Evolutionary conservation across 352 stramenopile species (phyloP).

Genomic region (Pythium utonaiense): DNA sequence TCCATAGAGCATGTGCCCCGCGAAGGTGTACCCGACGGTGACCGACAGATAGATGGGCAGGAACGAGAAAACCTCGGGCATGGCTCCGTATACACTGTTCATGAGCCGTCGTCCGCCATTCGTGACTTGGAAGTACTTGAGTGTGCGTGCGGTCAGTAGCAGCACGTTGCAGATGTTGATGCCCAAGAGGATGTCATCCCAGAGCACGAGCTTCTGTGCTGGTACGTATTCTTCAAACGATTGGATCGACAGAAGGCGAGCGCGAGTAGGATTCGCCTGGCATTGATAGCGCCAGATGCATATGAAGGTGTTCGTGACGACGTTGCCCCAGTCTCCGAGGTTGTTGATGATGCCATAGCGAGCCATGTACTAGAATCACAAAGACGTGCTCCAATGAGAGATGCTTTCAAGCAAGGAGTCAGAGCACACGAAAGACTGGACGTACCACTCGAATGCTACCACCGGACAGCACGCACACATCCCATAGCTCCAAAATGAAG

Average conservation of each 20-base stretch:
- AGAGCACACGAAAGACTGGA: not conserved
- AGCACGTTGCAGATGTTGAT: constrained; percentile 72
- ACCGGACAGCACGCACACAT: constrained; percentile 56
- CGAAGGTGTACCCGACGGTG: constrained; percentile 69
- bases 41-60: constrained; percentile 61
- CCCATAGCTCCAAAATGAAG: constrained; percentile 55
- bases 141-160: constrained; percentile 49
- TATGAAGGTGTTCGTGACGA: constrained; percentile 51
- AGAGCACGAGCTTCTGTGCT: constrained; percentile 39
- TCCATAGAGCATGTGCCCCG: constrained; percentile 67
- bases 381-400: not conserved
- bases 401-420: not conserved
- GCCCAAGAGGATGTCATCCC: constrained; percentile 57
- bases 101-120: constrained; percentile 59
- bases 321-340: constrained; percentile 62
- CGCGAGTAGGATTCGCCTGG: constrained; percentile 32
- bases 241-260: constrained; percentile 41
- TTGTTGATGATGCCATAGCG: constrained; percentile 68
- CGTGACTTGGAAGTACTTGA: constrained; percentile 75
- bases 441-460: constrained; percentile 43
- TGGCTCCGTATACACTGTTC: constrained; percentile 66
- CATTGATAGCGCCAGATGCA: constrained; percentile 57
- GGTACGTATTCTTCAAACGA: constrained; percentile 62
- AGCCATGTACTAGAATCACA: constrained; percentile 39
- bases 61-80: constrained; percentile 69